These are phyloP conservation scores for Boletellus sp. DNA, from an alignment of 768 basidiomycete species.

Conservation along the genomic window DNA sequence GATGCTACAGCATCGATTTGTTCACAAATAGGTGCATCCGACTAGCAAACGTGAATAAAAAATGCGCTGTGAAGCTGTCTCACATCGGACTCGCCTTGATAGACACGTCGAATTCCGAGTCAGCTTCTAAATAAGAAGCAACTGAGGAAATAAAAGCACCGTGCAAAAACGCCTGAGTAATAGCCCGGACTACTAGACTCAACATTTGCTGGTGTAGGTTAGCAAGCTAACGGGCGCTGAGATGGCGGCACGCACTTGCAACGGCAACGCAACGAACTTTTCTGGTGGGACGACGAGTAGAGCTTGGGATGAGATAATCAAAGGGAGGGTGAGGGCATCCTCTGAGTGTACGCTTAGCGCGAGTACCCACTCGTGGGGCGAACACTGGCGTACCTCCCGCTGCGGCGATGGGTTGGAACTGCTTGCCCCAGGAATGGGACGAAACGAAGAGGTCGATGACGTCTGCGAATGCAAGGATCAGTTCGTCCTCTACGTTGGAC, in stretches of 20 bases:
- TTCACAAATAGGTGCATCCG: slow-evolving; percentile 32
- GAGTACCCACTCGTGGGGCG: background rate
- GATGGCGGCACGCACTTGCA: slow-evolving; percentile 38
- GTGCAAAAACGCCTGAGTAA: slow-evolving; percentile 51
- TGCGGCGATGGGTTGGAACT: slow-evolving; percentile 56
- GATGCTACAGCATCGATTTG: slow-evolving; percentile 33
- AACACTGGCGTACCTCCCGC: slow-evolving; percentile 34
- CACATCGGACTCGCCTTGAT: slow-evolving; percentile 9
- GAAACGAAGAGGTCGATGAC: slow-evolving; percentile 58
- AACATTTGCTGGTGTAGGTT: slow-evolving; percentile 22
- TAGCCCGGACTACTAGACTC: slow-evolving; percentile 40
- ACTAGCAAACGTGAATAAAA: slow-evolving; percentile 19
- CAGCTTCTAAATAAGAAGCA: slow-evolving; percentile 31
- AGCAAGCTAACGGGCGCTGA: slow-evolving; percentile 17
- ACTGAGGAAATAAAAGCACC: slow-evolving; percentile 52
- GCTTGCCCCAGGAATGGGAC: slow-evolving; percentile 57
- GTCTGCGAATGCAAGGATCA: slow-evolving; percentile 69
- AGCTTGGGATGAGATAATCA: slow-evolving; percentile 60
- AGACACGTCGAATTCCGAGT: slow-evolving; percentile 18
- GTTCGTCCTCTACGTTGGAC: slow-evolving; percentile 56
- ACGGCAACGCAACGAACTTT: slow-evolving; percentile 59
- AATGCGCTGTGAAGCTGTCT: background rate
- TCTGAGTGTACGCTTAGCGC: slow-evolving; percentile 24
- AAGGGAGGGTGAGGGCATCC: slow-evolving; percentile 41
- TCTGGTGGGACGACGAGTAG: slow-evolving; percentile 50